Base-by-base conservation (phyloP, 23 red algal species). In the Porphyridium purpureum region DNA sequence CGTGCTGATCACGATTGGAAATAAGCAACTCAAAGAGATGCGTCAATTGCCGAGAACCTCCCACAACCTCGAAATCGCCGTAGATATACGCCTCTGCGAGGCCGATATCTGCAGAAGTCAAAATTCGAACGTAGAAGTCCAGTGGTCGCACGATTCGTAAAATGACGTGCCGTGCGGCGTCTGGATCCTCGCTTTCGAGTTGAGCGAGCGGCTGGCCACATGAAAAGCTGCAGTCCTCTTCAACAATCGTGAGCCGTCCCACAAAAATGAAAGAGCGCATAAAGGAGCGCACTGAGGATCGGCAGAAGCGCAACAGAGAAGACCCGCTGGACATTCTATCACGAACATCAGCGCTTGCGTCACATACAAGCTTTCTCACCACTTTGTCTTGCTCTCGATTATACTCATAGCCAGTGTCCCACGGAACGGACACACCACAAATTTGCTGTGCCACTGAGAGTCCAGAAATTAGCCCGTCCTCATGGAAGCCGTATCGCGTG, bases 401-500 rank as follows among this genome's bases (percentile, higher is more conserved):
- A n/a, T n/a, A n/a, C n/a, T n/a, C n/a, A n/a, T n/a, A n/a, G n/a
- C n/a, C n/a, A n/a, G n/a, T n/a, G n/a, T n/a, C n/a, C 38, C 38
- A 44, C 11, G 38, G 38, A 44, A 44, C 38, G 38, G 11, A 11
- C 17, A 44, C 38, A 11, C 38, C 38, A 11, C 11, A 44, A 17
- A 44, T 44, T 44, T 44, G 11, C 17, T 11, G 17, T 44, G 80
- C 90, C 1, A 76, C 90, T 35, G 79, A 56, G 8, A 98, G 44
- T 21, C 90, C 90, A 7, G 64, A 72, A 59, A 59, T 69, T 20
- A 86, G 49, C 23, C 70, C 80, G 63, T 98, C 90, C 52, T 98
- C 90, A 50, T 98, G 90, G 40, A 98, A 98, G 3, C 90, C 90
- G 53, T 86, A 98, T 14, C 81, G 72, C 11, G 69, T 60, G 59